Evolutionary conservation across 2,329 filamentous ascomycete species (phyloP), one percentile per base, ranked within the genome.

Genomic region (Fusarium verticillioides): DNA sequence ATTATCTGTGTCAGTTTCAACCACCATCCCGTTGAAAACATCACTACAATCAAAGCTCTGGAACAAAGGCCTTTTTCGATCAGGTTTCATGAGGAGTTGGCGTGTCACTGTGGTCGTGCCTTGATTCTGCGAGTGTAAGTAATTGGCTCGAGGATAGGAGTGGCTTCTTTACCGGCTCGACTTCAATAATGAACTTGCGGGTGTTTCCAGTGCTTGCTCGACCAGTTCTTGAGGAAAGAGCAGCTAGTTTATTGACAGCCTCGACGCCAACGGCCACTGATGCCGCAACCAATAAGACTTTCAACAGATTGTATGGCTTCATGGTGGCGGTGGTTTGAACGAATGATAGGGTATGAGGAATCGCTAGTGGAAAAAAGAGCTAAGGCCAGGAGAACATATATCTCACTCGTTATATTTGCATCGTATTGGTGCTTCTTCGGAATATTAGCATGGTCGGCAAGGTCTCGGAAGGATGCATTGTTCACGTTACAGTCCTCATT

Each of bases 41-140:
- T 82, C 80, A 43, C 78, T 76, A 34, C 81, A 82, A 59, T 82
- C 79, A 56, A 82, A 80, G 19, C 75, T 71, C 56, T 78, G 77
- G 57, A 78, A 81, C 15, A 69, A 71, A 23, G 65, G 60, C 37
- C 26, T 59, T 36, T 72, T 74, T 23, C 39, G 58, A 5, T 67
- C 54, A 32, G 72, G 64, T 23, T 68, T 72, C 18, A 63, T 60
- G 13, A 69, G 72, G 19, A 81, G 61, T 26, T 78, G 76, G 39
- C 69, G 74, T 47, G 77, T 60, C 13, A 81, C 63, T 39, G 59
- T 39, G 19, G 44, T 63, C 9, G 72, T 54, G 37, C 67, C 63
- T 52, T 53, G 62, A 30, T 60, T 52, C 77, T 77, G n/a, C 19
- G 23, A 52, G 18, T 39, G 49, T 78, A n/a, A 76, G 74, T 50